Evolutionary conservation across 306 rosid species (phyloP).

Genomic region (Quercus ilex): DNA sequence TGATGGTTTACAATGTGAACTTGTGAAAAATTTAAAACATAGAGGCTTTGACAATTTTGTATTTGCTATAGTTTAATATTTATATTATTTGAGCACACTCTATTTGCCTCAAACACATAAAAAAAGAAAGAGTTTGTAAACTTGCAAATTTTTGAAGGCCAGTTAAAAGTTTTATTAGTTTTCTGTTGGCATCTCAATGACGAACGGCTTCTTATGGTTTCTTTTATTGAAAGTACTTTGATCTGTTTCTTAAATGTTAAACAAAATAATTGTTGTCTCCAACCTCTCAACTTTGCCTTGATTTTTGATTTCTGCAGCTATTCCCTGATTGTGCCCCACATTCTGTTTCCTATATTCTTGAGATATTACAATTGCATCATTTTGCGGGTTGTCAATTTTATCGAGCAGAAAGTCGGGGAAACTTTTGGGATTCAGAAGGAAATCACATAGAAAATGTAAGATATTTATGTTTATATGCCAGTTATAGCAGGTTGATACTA

Average conservation of each 20-base stretch:
- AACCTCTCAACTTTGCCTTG: slow-evolving; percentile 1
- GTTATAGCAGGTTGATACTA: not conserved
- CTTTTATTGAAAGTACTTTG: not conserved
- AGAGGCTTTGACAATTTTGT: too few relatives aligned
- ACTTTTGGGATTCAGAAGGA: slow-evolving; percentile 72
- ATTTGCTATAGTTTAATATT: not conserved
- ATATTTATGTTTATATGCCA: slow-evolving; percentile 7
- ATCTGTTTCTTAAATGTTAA: slow-evolving; percentile 1
- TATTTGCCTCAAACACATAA: not conserved
- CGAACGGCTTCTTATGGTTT: not conserved
- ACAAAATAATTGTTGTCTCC: not conserved
- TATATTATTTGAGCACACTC: not conserved
- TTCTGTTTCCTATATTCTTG: slow-evolving; percentile 67
- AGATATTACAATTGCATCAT: slow-evolving; percentile 63
- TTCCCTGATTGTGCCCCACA: slow-evolving; percentile 85
- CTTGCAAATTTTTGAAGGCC: not conserved
- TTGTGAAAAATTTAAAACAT: too few relatives aligned
- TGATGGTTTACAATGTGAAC: too few relatives aligned
- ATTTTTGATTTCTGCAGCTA: slow-evolving; percentile 54
- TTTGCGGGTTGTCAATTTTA: slow-evolving; percentile 77
- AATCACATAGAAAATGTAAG: slow-evolving; percentile 65
- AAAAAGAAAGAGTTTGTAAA: not conserved
- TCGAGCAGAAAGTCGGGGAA: slow-evolving; percentile 75
- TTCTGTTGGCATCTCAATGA: not conserved
- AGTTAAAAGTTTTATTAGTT: not conserved